phyloP scores from a whole-genome alignment of 257 asterid genomes.

The Cruciata laevipes region DNA sequence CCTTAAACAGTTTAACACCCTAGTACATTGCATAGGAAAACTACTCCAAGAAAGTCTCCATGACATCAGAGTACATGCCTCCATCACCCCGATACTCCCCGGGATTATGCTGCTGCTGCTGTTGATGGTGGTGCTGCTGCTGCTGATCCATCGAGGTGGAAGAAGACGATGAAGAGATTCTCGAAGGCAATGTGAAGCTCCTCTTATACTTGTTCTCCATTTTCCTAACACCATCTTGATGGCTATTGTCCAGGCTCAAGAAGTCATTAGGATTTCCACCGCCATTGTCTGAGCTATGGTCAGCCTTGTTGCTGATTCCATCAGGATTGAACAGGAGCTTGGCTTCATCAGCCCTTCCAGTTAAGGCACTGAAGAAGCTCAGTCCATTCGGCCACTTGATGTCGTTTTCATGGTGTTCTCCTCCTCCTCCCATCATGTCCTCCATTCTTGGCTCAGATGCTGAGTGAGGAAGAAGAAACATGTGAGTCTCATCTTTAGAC shows the following conservation, averaged over 20 bases:
- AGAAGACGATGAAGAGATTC: slow-evolving; percentile 74
- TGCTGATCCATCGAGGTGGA: slow-evolving; percentile 66
- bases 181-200: slow-evolving; percentile 76
- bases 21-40: slow-evolving; percentile 5
- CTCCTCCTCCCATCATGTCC: slow-evolving; percentile 37
- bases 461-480: slow-evolving; percentile 79
- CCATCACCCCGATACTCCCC: slow-evolving; percentile 67
- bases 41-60: slow-evolving; percentile 85
- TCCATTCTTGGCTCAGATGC: slow-evolving; percentile 49
- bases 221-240: slow-evolving; percentile 35
- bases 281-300: slow-evolving; percentile 20
- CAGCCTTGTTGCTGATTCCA: slow-evolving; percentile 36
- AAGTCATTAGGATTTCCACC: slow-evolving; percentile 43
- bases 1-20: slow-evolving; percentile 6
- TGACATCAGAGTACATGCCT: slow-evolving; percentile 77
- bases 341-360: slow-evolving; percentile 61
- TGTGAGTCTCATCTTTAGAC: slow-evolving; percentile 65
- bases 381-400: slow-evolving; percentile 95
- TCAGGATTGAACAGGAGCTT: slow-evolving; percentile 66
- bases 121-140: slow-evolving; percentile 31
- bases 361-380: slow-evolving; percentile 70
- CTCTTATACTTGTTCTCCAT: slow-evolving; percentile 77
- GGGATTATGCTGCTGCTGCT: slow-evolving; percentile 31
- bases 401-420: slow-evolving; percentile 54
- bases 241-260: slow-evolving; percentile 75